Conservation (phyloP, 495 filamentous ascomycete species). For the Glonium stellatum region DNA sequence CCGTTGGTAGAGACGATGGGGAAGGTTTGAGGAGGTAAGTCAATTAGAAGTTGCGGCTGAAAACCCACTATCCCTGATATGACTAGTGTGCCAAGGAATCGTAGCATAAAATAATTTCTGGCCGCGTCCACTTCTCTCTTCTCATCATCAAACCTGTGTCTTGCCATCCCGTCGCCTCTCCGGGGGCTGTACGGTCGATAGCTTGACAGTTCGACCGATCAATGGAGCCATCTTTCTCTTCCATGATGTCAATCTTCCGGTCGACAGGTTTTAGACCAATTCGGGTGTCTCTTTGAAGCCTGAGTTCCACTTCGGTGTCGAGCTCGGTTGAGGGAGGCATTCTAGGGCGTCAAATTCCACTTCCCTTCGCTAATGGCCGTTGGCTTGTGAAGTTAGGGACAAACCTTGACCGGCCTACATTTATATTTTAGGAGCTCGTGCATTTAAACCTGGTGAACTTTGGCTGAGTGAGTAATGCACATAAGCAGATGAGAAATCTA, state of each 20-base stretch:
- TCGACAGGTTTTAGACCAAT: slow-evolving; percentile 89
- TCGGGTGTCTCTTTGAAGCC: slow-evolving; percentile 41
- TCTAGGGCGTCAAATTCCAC: slow-evolving; percentile 72
- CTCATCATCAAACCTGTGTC: slow-evolving; percentile 72
- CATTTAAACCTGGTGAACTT: neutral
- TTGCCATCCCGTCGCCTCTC: slow-evolving; percentile 57
- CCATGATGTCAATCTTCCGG: slow-evolving; percentile 79
- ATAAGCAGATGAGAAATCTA: no score
- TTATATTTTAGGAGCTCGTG: neutral
- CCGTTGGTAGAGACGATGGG: neutral
- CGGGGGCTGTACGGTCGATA: slow-evolving; percentile 64
- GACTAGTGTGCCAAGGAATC: neutral
- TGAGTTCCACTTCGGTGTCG: slow-evolving; percentile 64
- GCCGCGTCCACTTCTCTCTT: slow-evolving; percentile 21
- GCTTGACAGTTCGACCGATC: slow-evolving; percentile 73
- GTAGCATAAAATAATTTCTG: neutral
- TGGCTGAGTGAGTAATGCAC: neutral
- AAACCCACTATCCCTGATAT: neutral
- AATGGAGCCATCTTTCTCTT: slow-evolving; percentile 66
- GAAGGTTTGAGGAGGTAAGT: neutral
- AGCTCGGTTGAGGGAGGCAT: slow-evolving; percentile 54
- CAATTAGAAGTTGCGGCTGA: neutral
- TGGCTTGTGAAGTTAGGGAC: slow-evolving; percentile 29
- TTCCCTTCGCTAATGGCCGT: slow-evolving; percentile 28
- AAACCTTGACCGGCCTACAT: slow-evolving; percentile 26